Conservation (phyloP, 1,284 basidiomycete genomes). For the Rhodotorula sp. region DNA sequence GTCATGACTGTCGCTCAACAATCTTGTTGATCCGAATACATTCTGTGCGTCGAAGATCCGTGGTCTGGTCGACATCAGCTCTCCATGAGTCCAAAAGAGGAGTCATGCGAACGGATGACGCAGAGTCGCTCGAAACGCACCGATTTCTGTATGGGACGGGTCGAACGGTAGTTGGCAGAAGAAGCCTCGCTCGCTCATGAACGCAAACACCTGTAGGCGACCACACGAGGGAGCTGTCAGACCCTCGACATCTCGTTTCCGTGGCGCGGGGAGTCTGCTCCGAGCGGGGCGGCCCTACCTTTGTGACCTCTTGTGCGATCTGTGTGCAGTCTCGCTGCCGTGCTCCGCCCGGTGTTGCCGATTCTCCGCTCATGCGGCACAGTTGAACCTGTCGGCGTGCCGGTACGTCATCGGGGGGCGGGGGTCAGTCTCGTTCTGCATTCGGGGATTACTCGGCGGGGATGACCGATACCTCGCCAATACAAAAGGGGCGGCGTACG, state of each 20-base stretch:
- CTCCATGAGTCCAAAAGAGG: not conserved
- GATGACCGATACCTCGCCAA: too few relatives aligned
- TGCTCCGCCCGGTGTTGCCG: not conserved
- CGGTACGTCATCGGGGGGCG: not conserved
- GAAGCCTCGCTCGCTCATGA: constrained; percentile 42
- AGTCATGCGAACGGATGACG: not conserved
- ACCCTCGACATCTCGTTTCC: too few relatives aligned
- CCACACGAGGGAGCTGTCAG: too few relatives aligned
- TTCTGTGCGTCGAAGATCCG: constrained; percentile 4
- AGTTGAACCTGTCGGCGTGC: constrained; percentile 17
- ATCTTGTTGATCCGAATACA: constrained; percentile 34
- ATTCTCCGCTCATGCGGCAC: constrained; percentile 10
- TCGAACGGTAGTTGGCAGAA: constrained; percentile 44
- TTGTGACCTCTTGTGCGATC: constrained; percentile 23
- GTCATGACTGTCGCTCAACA: constrained; percentile 20
- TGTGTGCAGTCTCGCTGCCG: constrained; percentile 5
- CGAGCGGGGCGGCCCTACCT: constrained; percentile 18
- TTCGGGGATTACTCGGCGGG: too few relatives aligned
- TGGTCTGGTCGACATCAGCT: too few relatives aligned
- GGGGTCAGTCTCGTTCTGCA: too few relatives aligned
- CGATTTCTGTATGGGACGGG: constrained; percentile 40
- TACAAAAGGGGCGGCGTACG: too few relatives aligned
- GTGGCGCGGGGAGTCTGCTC: not conserved
- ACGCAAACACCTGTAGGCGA: constrained; percentile 34
- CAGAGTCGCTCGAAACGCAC: constrained; percentile 15